phyloP scores from a whole-genome alignment of 2,329 filamentous ascomycete genomes.

The Penicillium crustosum region DNA sequence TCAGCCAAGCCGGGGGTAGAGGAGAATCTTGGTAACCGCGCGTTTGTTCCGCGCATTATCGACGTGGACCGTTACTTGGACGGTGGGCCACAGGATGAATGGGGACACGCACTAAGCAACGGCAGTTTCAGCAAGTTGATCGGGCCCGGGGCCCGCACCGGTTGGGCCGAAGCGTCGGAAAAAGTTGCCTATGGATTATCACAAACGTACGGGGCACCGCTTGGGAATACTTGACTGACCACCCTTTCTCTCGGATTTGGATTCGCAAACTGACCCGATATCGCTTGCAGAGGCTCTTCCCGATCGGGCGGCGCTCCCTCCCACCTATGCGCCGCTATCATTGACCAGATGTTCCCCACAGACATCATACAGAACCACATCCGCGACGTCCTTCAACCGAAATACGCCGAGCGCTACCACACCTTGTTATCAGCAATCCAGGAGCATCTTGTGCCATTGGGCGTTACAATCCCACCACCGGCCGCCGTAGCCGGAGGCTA shows the following conservation, averaged over 20 bases:
- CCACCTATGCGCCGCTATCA: constrained; percentile 58
- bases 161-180: constrained; percentile 78
- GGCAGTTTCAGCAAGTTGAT: constrained; percentile 87
- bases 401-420: constrained; percentile 55
- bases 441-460: constrained; percentile 61
- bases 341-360: constrained; percentile 55
- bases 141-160: constrained; percentile 76
- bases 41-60: constrained; percentile 67
- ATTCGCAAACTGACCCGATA: constrained; percentile 14
- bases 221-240: background rate
- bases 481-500: constrained; percentile 70
- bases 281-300: constrained; percentile 51
- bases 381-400: constrained; percentile 52
- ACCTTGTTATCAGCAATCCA: constrained; percentile 61
- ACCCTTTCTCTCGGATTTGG: background rate
- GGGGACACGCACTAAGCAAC: constrained; percentile 81
- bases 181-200: constrained; percentile 61
- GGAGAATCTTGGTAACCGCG: constrained; percentile 33
- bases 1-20: constrained; percentile 40
- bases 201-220: constrained; percentile 52
- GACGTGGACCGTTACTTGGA: constrained; percentile 73
- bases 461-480: constrained; percentile 46
- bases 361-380: constrained; percentile 57
- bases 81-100: constrained; percentile 59
- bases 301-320: constrained; percentile 61